Base-by-base conservation (phyloP, 305 asterid species). In the Striga hermonthica region DNA sequence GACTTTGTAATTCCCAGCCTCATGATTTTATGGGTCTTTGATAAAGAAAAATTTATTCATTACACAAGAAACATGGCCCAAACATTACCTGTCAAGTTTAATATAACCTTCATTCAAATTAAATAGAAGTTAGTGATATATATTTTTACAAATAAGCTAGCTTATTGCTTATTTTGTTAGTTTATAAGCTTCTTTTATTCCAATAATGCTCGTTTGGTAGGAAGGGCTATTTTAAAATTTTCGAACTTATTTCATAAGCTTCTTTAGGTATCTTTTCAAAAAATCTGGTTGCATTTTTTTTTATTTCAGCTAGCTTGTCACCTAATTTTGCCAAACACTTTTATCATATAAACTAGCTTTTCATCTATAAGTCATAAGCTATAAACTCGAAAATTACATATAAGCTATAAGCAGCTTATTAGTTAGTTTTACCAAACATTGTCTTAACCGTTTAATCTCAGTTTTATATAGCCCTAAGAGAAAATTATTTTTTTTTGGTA, bases 21-120 rank as follows among this genome's bases (percentile, higher is more conserved):
- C 74, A 68, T 58, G 59, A 60, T 72, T 72, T 55, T 62, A 28
- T 54, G 63, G 60, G 55, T 55, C n/a, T 72, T 0, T 65, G 48
- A 58, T 44, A 41, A 74, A 74, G 64, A 45, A 3, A 22, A 9
- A 57, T 55, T 13, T 66, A 66, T 71, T 64, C 71, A 56, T 63
- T 10, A 22, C 12, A 14, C 59, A 73, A 70, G 61, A 71, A 67
- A 47, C 31, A 22, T 22, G 31, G 38, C 34, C 37, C 49, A 58
- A 74, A 64, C 47, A 70, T 38, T 62, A 43, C 53, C 64, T 12
- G 8, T 50, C 2, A 50, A 6, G 6, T 34, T 54, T 37, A 53
- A n/a, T 7, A 49, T n/a, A 44, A 59, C 65, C 47, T 22, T 22
- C 39, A 47, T 44, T 45, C 31, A n/a, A 62, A 41, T 70, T 50